Percentiles rank a stretch among this genome's conserved stretches.
Conservation (phyloP, 2,329 filamentous ascomycete genomes). For the Neofusicoccum sp. region DNA sequence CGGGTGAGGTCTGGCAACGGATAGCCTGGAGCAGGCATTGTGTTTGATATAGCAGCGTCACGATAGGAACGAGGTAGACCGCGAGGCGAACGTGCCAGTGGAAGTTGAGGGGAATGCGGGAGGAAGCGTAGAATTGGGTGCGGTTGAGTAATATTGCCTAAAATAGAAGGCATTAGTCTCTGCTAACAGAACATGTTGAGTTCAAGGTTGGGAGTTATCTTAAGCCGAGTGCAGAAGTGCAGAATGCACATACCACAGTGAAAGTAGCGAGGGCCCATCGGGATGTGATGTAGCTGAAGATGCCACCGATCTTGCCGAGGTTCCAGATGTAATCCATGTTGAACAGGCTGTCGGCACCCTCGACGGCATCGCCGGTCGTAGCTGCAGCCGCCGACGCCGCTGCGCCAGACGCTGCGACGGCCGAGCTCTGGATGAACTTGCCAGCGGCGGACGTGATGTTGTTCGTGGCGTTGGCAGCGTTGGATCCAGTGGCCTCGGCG, state of each 20-base stretch:
- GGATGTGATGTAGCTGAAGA: slow-evolving; percentile 88
- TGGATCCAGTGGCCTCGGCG: slow-evolving; percentile 52
- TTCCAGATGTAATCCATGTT: slow-evolving; percentile 33
- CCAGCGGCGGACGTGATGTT: slow-evolving; percentile 40
- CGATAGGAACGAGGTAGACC: slow-evolving; percentile 68
- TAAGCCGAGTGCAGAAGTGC: not conserved
- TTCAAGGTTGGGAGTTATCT: not conserved
- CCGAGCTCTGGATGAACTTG: slow-evolving; percentile 44
- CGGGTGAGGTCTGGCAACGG: slow-evolving; percentile 75
- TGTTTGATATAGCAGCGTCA: slow-evolving; percentile 68
- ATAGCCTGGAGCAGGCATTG: slow-evolving; percentile 75
- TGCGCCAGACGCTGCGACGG: slow-evolving; percentile 42
- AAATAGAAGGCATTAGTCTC: not conserved
- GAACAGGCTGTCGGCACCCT: slow-evolving; percentile 44
- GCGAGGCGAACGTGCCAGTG: slow-evolving; percentile 69
- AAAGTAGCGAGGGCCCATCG: slow-evolving; percentile 90
- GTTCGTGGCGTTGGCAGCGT: slow-evolving; percentile 29
- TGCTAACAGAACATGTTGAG: not conserved
- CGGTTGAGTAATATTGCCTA: slow-evolving; percentile 83
- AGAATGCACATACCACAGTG: slow-evolving; percentile 57
- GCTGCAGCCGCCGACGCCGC: slow-evolving; percentile 37
- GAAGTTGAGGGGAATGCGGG: slow-evolving; percentile 73
- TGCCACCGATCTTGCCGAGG: slow-evolving; percentile 71
- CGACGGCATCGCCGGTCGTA: slow-evolving; percentile 24
- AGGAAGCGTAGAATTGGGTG: slow-evolving; percentile 90